Evolutionary conservation across 164 flowering plant species (phyloP), one percentile per base, ranked within the genome.

Genomic region (Akebia trifoliata): DNA sequence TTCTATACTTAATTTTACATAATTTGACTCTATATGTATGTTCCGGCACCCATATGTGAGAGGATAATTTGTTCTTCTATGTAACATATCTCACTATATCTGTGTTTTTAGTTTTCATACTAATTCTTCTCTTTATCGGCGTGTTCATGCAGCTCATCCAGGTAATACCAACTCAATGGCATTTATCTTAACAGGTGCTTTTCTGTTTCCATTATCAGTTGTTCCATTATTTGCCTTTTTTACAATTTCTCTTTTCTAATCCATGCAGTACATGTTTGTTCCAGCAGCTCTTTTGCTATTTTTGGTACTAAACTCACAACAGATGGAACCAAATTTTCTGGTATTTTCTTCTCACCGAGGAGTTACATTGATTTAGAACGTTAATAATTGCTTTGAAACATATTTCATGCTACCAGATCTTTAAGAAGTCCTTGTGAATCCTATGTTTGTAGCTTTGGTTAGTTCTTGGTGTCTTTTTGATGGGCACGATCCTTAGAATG

Each of bases 241-340:
- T 43, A 17, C 44, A n/a, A 4, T 32, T 17, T 7, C 36, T 35
- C 24, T 22, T 32, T 60, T 31, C 32, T 57, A 35, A 64, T 38
- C 32, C 25, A 20, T 36, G 2, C 21, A 15, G 31, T 48, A 21
- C 22, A 38, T 62, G 43, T 45, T 66, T 51, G 53, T 34, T 65
- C 47, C 29, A 20, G 50, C 90, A 88, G 94, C 86, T 65, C 77
- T 88, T 34, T 71, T 86, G 86, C 80, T 88, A 48, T 86, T 86
- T 74, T 78, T 88, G 87, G 79, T 90, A 59, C 68, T 90, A 32
- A 94, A 87, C 66, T 87, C 96, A 18, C 90, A 84, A 54, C 97
- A 90, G 72, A 83, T 94, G 89, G 77, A 95, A 45, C 85, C 96
- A 7, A 90, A 87, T 56, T 86, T 94, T 72, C 79, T 94, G 97